Base-by-base conservation (phyloP, 345 rosid genomes). In the Corchorus olitorius region DNA sequence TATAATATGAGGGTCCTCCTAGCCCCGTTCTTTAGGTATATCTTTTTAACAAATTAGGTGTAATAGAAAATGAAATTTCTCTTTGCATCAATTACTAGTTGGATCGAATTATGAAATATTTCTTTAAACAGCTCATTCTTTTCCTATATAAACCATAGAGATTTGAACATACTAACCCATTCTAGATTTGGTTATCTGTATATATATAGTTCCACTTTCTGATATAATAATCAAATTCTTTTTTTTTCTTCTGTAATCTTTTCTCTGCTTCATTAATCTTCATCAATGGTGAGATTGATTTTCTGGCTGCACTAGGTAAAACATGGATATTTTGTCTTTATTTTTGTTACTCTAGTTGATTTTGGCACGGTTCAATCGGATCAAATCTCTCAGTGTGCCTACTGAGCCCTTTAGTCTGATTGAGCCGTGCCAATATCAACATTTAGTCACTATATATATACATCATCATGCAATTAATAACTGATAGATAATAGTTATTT, bases 391-490 rank as follows among this genome's bases (percentile, higher is more conserved):
- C 74, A n/a, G 33, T 15, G 41, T 39, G 43, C 5, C 43, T 3
- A 45, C 49, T 37, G 65, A 72, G 75, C n/a, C 20, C 58, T 75
- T 79, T 70, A 34, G 35, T 75, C 74, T 75, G 82, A 79, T 79
- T 79, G 82, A 79, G 82, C 79, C 79, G 82, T 62, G 82, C 73
- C 82, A 79, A 79, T 79, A 79, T 79, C 75, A 20, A 1, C 17
- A 53, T 13, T 34, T 33, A 8, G n/a, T 67, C 56, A 14, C 2
- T 10, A 4, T 8, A 49, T 67, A 27, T 27, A 27, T 27, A n/a
- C n/a, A n/a, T n/a, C n/a, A n/a, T n/a, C n/a, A n/a, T n/a, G n/a
- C n/a, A n/a, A n/a, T n/a, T n/a, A n/a, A 22, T 8, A 39, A 39
- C 43, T 39, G 43, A 27, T 27, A 39, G n/a, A n/a, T n/a, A n/a